Percentiles rank a stretch among this genome's conserved stretches.
These are phyloP conservation scores for Yamadazyma buinensis DNA, from an alignment of 1,139 yeast species.

Conservation along the genomic window DNA sequence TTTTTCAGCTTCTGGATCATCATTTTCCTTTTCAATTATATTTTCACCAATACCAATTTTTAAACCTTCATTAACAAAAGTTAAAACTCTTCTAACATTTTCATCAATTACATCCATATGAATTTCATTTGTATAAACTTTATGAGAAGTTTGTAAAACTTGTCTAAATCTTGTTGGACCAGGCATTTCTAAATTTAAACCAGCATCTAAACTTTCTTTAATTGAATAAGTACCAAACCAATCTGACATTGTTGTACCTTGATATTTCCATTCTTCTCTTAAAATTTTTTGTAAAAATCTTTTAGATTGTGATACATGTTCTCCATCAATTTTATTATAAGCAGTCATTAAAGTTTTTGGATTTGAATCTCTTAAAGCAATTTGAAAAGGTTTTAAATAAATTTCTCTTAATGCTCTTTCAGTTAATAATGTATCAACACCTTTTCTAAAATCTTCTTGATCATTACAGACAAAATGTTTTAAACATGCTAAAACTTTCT, in stretches of 20 bases:
- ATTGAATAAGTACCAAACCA: constrained; percentile 60
- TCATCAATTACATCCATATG: constrained; percentile 34
- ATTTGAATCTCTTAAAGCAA: constrained; percentile 47
- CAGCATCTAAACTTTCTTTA: constrained; percentile 46
- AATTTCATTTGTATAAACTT: constrained; percentile 29
- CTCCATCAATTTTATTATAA: constrained; percentile 58
- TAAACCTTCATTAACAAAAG: constrained; percentile 41
- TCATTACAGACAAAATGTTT: constrained; percentile 63
- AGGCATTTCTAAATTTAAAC: constrained; percentile 64
- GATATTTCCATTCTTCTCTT: constrained; percentile 54
- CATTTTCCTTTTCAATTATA: constrained; percentile 35
- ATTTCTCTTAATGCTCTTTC: constrained; percentile 60
- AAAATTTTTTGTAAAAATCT: constrained; percentile 41
- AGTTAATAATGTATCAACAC: constrained; percentile 45
- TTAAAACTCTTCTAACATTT: constrained; percentile 43
- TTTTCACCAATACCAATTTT: constrained; percentile 41
- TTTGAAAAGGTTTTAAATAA: constrained; percentile 59
- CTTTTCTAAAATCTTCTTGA: constrained; percentile 52
- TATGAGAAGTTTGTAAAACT: constrained; percentile 32
- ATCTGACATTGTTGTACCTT: constrained; percentile 57
- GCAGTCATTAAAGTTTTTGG: constrained; percentile 58
- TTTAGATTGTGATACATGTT: constrained; percentile 47
- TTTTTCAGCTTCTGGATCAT: constrained; percentile 40
- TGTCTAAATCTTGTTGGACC: constrained; percentile 53
- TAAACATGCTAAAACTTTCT: constrained; percentile 52